A percentile compares a stretch with the other conserved stretches of the same genome.
These are phyloP conservation scores for Melastoma candidum DNA, from an alignment of 441 rosid species.

Conservation along the genomic window DNA sequence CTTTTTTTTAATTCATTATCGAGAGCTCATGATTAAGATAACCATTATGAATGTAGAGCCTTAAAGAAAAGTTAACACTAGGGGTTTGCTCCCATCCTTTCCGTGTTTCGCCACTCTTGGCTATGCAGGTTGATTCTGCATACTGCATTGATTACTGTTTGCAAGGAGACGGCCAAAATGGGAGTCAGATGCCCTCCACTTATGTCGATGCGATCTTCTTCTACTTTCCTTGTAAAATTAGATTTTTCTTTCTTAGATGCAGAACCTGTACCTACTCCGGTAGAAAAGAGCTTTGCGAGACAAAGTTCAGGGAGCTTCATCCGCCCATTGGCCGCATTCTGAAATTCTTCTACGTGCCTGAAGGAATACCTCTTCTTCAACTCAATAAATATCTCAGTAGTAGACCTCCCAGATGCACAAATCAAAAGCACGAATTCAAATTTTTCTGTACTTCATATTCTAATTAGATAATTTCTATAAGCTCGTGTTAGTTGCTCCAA, in stretches of 20 bases:
- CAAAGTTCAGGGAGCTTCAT: conserved; percentile 83
- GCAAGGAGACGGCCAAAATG: conserved; percentile 25
- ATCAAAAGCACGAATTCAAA: too few relatives aligned
- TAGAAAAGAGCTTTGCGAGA: conserved; percentile 54
- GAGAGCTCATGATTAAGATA: too few relatives aligned
- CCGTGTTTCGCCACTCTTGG: conserved; percentile 20
- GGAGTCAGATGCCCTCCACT: conserved; percentile 59
- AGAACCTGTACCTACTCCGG: conserved; percentile 23
- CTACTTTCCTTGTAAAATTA: conserved; percentile 29
- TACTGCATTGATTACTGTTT: conserved; percentile 35
- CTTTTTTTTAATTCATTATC: too few relatives aligned
- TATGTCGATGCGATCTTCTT: conserved; percentile 60
- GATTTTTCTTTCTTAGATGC: conserved; percentile 15
- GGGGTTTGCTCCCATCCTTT: too few relatives aligned
- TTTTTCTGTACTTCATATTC: too few relatives aligned
- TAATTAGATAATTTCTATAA: too few relatives aligned
- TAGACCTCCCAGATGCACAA: too few relatives aligned
- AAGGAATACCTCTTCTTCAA: conserved; percentile 21
- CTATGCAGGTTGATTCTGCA: conserved; percentile 75
- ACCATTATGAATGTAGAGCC: too few relatives aligned
- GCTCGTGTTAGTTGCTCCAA: too few relatives aligned
- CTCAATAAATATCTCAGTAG: too few relatives aligned
- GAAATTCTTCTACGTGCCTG: conserved; percentile 68
- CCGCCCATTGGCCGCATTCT: conserved; percentile 77
- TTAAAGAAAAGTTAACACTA: too few relatives aligned